Percentiles rank a stretch among this genome's conserved stretches.
Evolutionary conservation across 139 green algal species (phyloP).

Genomic region (Limnomonas spitsbergensis): DNA sequence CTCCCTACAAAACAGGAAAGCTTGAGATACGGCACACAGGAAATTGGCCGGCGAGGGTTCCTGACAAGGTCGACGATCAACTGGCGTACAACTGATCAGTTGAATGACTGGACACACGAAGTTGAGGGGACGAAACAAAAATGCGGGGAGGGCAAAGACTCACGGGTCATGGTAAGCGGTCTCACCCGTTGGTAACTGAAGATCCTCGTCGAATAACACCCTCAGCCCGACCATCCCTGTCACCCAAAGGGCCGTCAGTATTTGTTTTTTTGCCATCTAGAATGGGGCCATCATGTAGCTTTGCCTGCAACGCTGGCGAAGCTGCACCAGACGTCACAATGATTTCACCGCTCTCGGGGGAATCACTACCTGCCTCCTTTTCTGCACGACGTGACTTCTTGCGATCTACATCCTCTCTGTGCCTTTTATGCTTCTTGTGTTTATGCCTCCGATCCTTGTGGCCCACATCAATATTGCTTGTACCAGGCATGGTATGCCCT

Average conservation of each 20-base stretch:
- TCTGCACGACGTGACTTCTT: background rate
- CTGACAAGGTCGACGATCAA: too few species aligned
- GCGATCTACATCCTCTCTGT: background rate
- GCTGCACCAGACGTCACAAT: background rate
- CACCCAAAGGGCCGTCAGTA: constrained; percentile 1
- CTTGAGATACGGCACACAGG: too few species aligned
- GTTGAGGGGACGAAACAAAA: background rate
- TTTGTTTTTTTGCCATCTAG: background rate
- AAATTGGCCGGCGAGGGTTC: too few species aligned
- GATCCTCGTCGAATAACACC: background rate
- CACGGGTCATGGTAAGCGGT: background rate
- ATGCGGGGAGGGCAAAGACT: background rate
- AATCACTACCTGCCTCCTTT: constrained; percentile 3
- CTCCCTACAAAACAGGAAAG: too few species aligned
- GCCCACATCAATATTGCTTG: too few species aligned
- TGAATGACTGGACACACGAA: too few species aligned
- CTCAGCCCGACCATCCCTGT: background rate
- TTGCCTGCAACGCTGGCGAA: background rate
- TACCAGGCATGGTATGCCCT: too few species aligned
- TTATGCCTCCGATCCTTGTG: background rate
- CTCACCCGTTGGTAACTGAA: background rate
- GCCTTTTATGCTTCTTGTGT: constrained; percentile 5
- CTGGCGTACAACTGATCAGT: too few species aligned
- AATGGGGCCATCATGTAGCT: background rate
- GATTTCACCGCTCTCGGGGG: constrained; percentile 1